Evolutionary conservation across 2,329 filamentous ascomycete species (phyloP).

Genomic region (Penicillium rolfsii): DNA sequence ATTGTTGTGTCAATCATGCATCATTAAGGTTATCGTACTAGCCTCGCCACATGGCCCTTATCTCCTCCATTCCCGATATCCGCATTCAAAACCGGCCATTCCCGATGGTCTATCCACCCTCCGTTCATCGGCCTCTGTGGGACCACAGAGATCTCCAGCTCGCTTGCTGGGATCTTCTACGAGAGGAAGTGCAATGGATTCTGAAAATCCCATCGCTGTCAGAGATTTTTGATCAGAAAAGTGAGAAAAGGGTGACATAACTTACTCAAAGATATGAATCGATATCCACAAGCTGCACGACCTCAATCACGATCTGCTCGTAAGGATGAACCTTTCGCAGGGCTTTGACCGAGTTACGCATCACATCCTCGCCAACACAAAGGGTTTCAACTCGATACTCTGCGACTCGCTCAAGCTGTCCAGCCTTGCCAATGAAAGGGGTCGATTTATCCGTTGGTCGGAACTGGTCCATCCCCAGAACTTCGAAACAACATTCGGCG

Average conservation of each 20-base stretch:
- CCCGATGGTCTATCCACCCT: background rate
- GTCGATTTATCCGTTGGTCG: conserved; percentile 4
- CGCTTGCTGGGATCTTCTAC: background rate
- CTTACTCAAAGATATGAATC: background rate
- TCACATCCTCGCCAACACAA: conserved; percentile 10
- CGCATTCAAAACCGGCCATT: background rate
- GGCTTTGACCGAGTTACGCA: conserved; percentile 8
- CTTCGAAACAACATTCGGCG: conserved; percentile 1
- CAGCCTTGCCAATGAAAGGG: conserved; percentile 3
- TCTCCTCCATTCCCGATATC: background rate
- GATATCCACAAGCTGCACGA: conserved; percentile 3
- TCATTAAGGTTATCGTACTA: background rate
- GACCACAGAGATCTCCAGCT: background rate
- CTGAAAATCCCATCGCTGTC: background rate
- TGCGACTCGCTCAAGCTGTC: conserved; percentile 3
- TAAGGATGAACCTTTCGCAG: conserved; percentile 7
- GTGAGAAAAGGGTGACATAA: too few relatives aligned
- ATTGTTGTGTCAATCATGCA: background rate
- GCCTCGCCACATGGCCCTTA: background rate
- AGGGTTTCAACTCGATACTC: conserved; percentile 10
- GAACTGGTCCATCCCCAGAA: conserved; percentile 8
- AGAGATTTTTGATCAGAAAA: background rate
- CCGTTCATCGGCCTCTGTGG: background rate
- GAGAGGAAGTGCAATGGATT: background rate
- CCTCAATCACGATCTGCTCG: conserved; percentile 9